Conservation (phyloP, 495 filamentous ascomycete species). For the Podospora fimiseda region DNA sequence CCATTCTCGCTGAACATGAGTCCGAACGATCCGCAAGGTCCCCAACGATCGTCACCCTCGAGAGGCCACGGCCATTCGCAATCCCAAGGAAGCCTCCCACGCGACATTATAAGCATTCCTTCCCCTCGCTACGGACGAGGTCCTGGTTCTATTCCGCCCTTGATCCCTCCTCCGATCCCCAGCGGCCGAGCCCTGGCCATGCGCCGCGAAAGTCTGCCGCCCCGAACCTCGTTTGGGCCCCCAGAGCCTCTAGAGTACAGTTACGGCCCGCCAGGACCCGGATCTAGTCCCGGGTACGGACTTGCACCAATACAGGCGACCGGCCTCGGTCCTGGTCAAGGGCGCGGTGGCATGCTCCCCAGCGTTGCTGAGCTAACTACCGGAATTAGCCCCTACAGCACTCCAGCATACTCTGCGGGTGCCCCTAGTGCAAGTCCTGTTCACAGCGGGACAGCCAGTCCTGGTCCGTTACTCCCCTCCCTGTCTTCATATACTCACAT, state of each 20-base stretch:
- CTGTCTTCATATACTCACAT: slow-evolving; percentile 31
- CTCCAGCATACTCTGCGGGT: slow-evolving; percentile 44
- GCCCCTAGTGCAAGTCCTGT: slow-evolving; percentile 31
- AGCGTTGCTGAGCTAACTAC: slow-evolving; percentile 51
- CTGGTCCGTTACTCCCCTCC: slow-evolving; percentile 33
- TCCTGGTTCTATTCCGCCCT: slow-evolving; percentile 8
- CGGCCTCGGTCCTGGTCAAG: slow-evolving; percentile 7
- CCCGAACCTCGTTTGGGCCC: slow-evolving; percentile 28
- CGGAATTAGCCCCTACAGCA: slow-evolving; percentile 47
- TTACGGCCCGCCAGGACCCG: slow-evolving; percentile 23
- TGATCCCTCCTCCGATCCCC: slow-evolving; percentile 19
- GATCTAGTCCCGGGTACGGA: slow-evolving; percentile 22
- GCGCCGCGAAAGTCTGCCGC: slow-evolving; percentile 41
- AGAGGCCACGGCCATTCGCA: slow-evolving; percentile 40
- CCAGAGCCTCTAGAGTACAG: slow-evolving; percentile 23
- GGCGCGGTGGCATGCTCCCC: slow-evolving; percentile 37
- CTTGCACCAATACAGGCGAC: slow-evolving; percentile 41
- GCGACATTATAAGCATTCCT: slow-evolving; percentile 29
- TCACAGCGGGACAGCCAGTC: slow-evolving; percentile 36
- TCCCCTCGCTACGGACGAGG: slow-evolving; percentile 33
- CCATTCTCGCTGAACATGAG: slow-evolving; percentile 66
- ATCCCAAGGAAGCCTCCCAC: slow-evolving; percentile 41
- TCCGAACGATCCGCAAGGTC: slow-evolving; percentile 48
- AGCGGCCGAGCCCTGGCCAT: slow-evolving; percentile 26
- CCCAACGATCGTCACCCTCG: slow-evolving; percentile 28